Evolutionary conservation across 1,284 basidiomycete species (phyloP).

Genomic region (Taiwanofungus camphoratus): DNA sequence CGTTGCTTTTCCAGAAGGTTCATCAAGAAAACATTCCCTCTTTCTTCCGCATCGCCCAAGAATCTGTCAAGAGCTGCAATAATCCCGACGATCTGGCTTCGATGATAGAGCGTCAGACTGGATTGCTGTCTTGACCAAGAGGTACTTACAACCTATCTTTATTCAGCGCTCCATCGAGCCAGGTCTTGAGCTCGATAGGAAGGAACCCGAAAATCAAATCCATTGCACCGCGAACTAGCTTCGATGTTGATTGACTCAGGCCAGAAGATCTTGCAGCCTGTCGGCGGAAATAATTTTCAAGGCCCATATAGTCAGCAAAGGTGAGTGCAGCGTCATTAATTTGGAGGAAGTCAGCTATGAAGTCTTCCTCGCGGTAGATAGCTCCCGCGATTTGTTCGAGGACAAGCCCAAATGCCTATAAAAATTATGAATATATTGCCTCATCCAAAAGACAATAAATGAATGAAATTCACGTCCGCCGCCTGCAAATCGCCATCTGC

Average conservation of each 20-base stretch:
- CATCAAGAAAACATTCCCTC: conserved; percentile 71
- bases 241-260: conserved; percentile 64
- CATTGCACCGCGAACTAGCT: conserved; percentile 83
- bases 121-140: neutral
- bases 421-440: conserved; percentile 1
- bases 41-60: conserved; percentile 72
- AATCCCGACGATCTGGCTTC: conserved; percentile 83
- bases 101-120: neutral
- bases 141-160: conserved; percentile 73
- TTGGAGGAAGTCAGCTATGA: conserved; percentile 89
- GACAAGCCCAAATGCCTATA: conserved; percentile 69
- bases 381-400: conserved; percentile 75
- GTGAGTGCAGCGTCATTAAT: conserved; percentile 85
- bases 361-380: conserved; percentile 80
- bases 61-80: conserved; percentile 79
- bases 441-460: neutral
- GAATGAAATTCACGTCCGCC: conserved; percentile 49
- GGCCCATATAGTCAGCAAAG: conserved; percentile 92
- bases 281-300: conserved; percentile 92
- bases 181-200: conserved; percentile 76
- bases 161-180: conserved; percentile 75
- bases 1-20: conserved; percentile 80
- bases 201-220: conserved; percentile 95
- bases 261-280: conserved; percentile 77
- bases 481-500: conserved; percentile 55